These are phyloP conservation scores for Spinacia oleracea DNA, from an alignment of 179 eudicot genomes.

Conservation along the genomic window DNA sequence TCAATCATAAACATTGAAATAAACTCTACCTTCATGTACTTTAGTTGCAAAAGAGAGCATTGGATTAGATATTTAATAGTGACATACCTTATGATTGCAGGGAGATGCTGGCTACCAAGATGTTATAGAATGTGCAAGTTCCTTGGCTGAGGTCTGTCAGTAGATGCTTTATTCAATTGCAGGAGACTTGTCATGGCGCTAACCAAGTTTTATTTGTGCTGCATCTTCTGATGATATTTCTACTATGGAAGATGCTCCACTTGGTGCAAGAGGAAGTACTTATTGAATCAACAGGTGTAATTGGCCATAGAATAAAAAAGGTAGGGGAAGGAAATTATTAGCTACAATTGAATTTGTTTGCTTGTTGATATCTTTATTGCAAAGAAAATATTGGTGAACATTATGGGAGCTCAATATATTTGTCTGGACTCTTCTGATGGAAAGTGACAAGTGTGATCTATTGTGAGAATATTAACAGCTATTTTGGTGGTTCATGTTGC, in stretches of 20 bases:
- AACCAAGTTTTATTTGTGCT: not conserved
- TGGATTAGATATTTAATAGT: not conserved
- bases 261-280: constrained; percentile 66
- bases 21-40: not conserved
- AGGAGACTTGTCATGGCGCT: constrained; percentile 6
- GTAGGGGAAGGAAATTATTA: constrained; percentile 28
- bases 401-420: not conserved
- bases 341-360: not conserved
- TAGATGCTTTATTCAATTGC: constrained; percentile 18
- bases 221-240: constrained; percentile 3
- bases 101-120: constrained; percentile 97
- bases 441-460: not conserved
- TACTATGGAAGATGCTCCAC: constrained; percentile 51
- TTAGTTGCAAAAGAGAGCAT: not conserved
- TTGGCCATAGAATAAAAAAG: constrained; percentile 96
- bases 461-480: constrained; percentile 17
- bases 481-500: constrained; percentile 32
- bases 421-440: not conserved
- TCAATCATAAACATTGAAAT: not conserved
- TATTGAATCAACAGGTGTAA: constrained; percentile 97
- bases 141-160: constrained; percentile 68
- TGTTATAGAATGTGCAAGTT: constrained; percentile 66
- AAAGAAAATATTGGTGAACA: not conserved
- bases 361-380: not conserved
- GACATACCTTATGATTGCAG: constrained; percentile 38